Base-by-base conservation (phyloP, 2,329 filamentous ascomycete species). In the Cercospora sesami region DNA sequence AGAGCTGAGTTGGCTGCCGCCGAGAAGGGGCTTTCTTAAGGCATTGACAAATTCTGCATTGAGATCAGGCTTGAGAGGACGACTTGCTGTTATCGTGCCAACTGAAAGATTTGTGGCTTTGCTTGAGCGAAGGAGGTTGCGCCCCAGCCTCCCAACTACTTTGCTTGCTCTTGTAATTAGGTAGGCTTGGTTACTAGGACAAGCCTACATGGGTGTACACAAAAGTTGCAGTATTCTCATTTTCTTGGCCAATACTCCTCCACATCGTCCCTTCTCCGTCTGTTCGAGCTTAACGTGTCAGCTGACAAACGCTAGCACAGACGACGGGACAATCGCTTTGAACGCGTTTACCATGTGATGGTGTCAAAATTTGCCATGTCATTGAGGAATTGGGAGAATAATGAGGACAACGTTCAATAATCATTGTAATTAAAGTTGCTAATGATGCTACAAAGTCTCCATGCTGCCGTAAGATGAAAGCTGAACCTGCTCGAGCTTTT, bases 401-500 rank as follows among this genome's bases (percentile, higher is more conserved):
- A 42, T 42, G 36, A 42, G 36, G 16, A n/a, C 7, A 42, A 5
- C 36, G 7, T 3, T 42, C 16, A 1, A 42, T 42, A 5, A 42
- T 42, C 16, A 7, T 42, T 23, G 18, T 12, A 28, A 14, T 53
- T 23, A 14, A 26, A 53, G 21, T 23, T 53, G 48, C 48, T 53
- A 53, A 5, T 14, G 14, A 28, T 53, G 48, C 48, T 3, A 4
- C 14, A 23, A 28, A 23, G 12, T 53, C 23, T 21, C 48, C 48
- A 53, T 53, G 23, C 48, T 53, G 48, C 48, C 48, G 21, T 53
- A 28, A 55, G 48, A 55, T 8, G 14, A 55, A 55, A 55, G 48
- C 48, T 30, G 48, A 55, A 28, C 23, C 48, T 55, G 48, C 48
- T 55, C 48, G 48, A 55, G 48, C 48, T 55, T 55, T 55, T 55